Conservation (phyloP, 1,139 yeast species). For the Pichia sp. region DNA sequence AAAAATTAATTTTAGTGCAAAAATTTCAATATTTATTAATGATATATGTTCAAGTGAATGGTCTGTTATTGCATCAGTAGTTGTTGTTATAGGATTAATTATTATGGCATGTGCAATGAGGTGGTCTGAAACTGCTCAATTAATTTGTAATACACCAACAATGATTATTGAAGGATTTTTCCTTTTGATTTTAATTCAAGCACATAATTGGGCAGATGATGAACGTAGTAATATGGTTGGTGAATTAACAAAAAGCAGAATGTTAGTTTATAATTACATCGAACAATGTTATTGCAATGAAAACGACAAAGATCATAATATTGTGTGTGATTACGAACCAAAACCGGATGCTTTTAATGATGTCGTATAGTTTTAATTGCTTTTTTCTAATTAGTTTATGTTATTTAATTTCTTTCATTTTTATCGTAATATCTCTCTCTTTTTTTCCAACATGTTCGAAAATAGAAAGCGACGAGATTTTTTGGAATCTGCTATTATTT, state of each 20-base stretch:
- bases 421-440: too few relatives aligned
- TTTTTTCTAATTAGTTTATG: too few relatives aligned
- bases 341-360: too few relatives aligned
- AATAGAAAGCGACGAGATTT: too few relatives aligned
- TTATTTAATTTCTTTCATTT: too few relatives aligned
- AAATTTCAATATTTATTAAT: constrained; percentile 23
- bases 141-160: constrained; percentile 34
- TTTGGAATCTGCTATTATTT: too few relatives aligned
- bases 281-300: background rate
- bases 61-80: constrained; percentile 27
- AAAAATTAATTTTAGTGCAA: constrained; percentile 19
- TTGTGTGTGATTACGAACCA: constrained; percentile 30
- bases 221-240: constrained; percentile 13
- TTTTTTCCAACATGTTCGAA: background rate
- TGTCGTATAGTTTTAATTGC: too few relatives aligned
- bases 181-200: constrained; percentile 32
- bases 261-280: constrained; percentile 10
- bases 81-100: constrained; percentile 28
- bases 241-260: constrained; percentile 16
- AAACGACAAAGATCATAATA: constrained; percentile 5
- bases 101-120: constrained; percentile 28
- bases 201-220: constrained; percentile 29
- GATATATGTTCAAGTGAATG: constrained; percentile 21
- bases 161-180: constrained; percentile 37
- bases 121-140: constrained; percentile 35